These are phyloP conservation scores for Ustilago bromivora DNA, from an alignment of 1,284 basidiomycete species.

Conservation along the genomic window DNA sequence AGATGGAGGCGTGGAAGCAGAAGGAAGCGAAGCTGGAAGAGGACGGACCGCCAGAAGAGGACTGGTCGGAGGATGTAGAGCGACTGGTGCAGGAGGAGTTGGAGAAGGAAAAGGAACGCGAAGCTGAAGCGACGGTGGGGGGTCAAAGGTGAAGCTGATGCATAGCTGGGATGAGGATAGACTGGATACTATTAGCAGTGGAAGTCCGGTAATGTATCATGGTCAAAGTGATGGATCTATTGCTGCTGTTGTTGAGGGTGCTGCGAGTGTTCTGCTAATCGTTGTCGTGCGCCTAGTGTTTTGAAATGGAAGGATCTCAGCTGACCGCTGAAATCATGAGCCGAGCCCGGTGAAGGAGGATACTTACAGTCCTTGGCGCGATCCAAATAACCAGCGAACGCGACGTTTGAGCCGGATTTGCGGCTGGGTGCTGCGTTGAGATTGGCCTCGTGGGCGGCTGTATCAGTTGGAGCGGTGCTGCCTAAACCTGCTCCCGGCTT, in stretches of 20 bases:
- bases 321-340: background rate
- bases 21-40: slow-evolving; percentile 30
- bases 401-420: slow-evolving; percentile 1
- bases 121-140: background rate
- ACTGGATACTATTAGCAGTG: slow-evolving; percentile 5
- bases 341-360: background rate
- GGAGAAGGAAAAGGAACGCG: slow-evolving; percentile 19
- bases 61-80: slow-evolving; percentile 46
- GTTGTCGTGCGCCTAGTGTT: slow-evolving; percentile 21
- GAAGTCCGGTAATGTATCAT: background rate
- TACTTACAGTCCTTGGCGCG: slow-evolving; percentile 37
- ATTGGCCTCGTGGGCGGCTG: background rate
- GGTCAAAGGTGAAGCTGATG: slow-evolving; percentile 4
- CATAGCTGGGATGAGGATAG: background rate
- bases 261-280: slow-evolving; percentile 26
- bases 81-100: slow-evolving; percentile 41
- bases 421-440: background rate
- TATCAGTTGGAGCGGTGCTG: slow-evolving; percentile 17
- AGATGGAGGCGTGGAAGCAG: slow-evolving; percentile 30
- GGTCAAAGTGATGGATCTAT: background rate
- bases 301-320: background rate
- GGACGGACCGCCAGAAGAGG: slow-evolving; percentile 34
- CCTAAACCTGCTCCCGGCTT: slow-evolving; percentile 44
- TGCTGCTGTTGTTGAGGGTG: background rate
- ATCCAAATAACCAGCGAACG: slow-evolving; percentile 30